A percentile compares a stretch with the other conserved stretches of the same genome.
These are phyloP conservation scores for Russula griseocarnosa DNA, from an alignment of 768 basidiomycete species.

Conservation along the genomic window DNA sequence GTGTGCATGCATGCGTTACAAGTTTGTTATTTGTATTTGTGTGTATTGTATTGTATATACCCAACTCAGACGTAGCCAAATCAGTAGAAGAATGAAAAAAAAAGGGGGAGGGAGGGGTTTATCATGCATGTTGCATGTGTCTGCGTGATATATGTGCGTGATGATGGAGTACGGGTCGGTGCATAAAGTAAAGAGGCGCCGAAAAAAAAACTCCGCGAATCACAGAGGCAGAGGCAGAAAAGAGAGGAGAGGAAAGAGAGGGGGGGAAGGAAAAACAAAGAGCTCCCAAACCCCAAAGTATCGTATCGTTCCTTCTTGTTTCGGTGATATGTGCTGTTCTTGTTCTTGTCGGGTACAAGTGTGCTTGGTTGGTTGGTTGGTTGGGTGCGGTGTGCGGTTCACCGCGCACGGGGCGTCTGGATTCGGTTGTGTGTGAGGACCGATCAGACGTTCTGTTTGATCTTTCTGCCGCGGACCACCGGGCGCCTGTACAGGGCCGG, in stretches of 20 bases:
- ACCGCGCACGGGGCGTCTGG: slow-evolving; percentile 25
- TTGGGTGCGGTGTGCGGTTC: slow-evolving; percentile 10
- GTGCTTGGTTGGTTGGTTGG: slow-evolving; percentile 3
- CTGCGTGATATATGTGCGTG: not conserved
- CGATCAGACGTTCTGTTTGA: slow-evolving; percentile 30
- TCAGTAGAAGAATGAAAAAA: not conserved
- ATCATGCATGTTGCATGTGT: not conserved
- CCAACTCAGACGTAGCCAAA: too few relatives aligned
- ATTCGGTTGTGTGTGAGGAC: slow-evolving; percentile 22
- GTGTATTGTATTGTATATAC: not conserved
- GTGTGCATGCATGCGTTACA: too few relatives aligned
- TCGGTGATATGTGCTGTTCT: slow-evolving; percentile 3
- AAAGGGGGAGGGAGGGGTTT: not conserved
- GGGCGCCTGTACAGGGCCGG: slow-evolving; percentile 20
- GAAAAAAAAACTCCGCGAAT: slow-evolving; percentile 5
- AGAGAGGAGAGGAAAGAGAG: not conserved
- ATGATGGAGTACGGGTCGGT: too few relatives aligned
- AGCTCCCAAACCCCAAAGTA: too few relatives aligned
- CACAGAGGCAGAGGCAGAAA: not conserved
- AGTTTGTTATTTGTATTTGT: slow-evolving; percentile 4
- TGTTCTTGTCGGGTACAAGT: slow-evolving; percentile 11
- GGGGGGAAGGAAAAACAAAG: not conserved
- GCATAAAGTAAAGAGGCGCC: slow-evolving; percentile 8
- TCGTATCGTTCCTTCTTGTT: slow-evolving; percentile 13
- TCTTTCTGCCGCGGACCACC: slow-evolving; percentile 25